Conservation (phyloP, 2,329 filamentous ascomycete genomes). For the Fusarium buharicum region DNA sequence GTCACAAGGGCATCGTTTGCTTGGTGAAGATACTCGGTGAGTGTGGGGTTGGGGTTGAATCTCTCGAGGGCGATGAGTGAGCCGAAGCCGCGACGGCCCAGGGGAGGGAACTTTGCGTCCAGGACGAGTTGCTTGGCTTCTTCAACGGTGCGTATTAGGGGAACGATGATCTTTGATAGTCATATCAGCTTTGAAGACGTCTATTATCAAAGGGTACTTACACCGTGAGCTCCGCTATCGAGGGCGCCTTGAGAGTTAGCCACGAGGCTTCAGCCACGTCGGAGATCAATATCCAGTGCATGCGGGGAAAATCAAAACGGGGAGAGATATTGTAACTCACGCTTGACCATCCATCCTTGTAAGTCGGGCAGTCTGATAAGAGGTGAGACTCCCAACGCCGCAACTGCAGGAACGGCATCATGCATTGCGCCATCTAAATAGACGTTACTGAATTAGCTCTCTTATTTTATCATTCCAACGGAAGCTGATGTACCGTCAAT, state of each 20-base stretch:
- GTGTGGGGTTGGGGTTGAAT: conserved; percentile 54
- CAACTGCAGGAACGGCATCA: conserved; percentile 61
- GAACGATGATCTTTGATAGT: conserved; percentile 56
- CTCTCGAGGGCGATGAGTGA: conserved; percentile 56
- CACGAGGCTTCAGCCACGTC: background rate
- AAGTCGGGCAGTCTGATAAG: conserved; percentile 62
- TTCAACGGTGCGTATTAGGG: conserved; percentile 54
- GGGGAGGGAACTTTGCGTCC: conserved; percentile 60
- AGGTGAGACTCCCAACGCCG: conserved; percentile 54
- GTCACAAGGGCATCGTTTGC: conserved; percentile 64
- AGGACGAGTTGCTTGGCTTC: conserved; percentile 57
- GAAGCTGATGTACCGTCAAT: conserved; percentile 51
- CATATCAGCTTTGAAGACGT: background rate
- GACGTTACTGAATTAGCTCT: background rate
- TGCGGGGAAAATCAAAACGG: too few relatives aligned
- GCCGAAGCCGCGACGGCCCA: conserved; percentile 58
- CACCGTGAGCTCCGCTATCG: conserved; percentile 59
- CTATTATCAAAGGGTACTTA: conserved; percentile 12
- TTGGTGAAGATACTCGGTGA: conserved; percentile 58
- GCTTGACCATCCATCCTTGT: conserved; percentile 56
- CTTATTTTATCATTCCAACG: background rate
- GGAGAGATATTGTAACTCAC: conserved; percentile 29
- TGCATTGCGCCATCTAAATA: conserved; percentile 58
- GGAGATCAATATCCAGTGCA: background rate
- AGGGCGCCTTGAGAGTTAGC: conserved; percentile 52